Conservation (phyloP, 129 eudicot genomes). For the Rutidosis leptorrhynchoides region DNA sequence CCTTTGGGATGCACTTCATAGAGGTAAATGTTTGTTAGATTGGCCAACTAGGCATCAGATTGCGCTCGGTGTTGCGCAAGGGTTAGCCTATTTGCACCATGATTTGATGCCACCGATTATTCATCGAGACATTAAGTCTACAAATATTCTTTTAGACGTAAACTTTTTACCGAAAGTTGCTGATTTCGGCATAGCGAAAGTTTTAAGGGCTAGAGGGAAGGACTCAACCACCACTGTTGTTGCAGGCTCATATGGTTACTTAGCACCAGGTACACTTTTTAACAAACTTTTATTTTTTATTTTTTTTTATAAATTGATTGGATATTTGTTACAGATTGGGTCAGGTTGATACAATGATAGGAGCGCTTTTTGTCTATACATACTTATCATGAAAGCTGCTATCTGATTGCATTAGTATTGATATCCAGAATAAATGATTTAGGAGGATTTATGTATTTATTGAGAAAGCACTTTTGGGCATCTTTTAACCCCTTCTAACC, state of each 20-base stretch:
- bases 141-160: constrained; percentile 72
- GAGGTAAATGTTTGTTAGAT: constrained; percentile 57
- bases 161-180: constrained; percentile 78
- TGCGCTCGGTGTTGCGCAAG: constrained; percentile 90
- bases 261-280: constrained; percentile 72
- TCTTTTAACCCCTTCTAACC: neutral
- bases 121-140: constrained; percentile 86
- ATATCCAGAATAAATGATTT: neutral
- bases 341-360: neutral
- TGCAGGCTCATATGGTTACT: constrained; percentile 92
- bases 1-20: constrained; percentile 90
- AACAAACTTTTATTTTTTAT: constrained; percentile 1
- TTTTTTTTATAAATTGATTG: no score
- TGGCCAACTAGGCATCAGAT: constrained; percentile 87
- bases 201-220: constrained; percentile 72
- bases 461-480: neutral
- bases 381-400: no score
- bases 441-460: neutral
- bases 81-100: constrained; percentile 85
- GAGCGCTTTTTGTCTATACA: neutral
- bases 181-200: constrained; percentile 93
- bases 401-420: no score
- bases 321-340: neutral
- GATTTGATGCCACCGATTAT: constrained; percentile 71
- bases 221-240: constrained; percentile 73